Evolutionary conservation across 345 rosid species (phyloP), one percentile per base, ranked within the genome.

Genomic region (Mangifera indica): DNA sequence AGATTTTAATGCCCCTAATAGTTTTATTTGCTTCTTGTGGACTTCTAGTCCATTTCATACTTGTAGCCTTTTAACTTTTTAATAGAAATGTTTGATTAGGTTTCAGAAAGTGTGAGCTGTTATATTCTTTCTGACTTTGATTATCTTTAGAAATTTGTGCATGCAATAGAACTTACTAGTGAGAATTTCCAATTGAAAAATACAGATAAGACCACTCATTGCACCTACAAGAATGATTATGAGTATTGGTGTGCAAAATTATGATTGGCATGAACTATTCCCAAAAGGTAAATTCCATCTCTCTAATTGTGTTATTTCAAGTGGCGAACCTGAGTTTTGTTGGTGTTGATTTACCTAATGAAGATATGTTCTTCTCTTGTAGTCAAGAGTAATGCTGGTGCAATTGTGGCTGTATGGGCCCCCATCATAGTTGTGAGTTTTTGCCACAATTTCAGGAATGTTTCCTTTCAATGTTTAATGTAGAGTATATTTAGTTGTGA

Each of bases 301-400:
- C 71, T 40, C 49, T 44, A 11, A 3, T 10, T 20, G 56, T 18
- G 34, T 25, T 65, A 5, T 76, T 76, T 52, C 46, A 72, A 52
- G 44, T 62, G 11, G 59, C 5, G 7, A n/a, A 49, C 49, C 66
- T 64, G 60, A 34, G 44, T 49, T 63, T 4, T 66, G 34, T 62
- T 76, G 2, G 5, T 63, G 18, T 34, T 37, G 66, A 72, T 40
- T 17, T 66, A 75, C 72, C 75, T 78, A 70, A 74, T 3, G 40
- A 55, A 70, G n/a, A 22, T 18, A 48, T 70, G 21, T 77, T 76
- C 73, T 67, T 59, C 45, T 78, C 12, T 72, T 75, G 59, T 81
- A 94, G 98, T 90, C 61, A 88, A 87, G 80, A 94, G 84, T 67
- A 94, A 94, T 84, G 91, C 86, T 65, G 97, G 93, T 80, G 97